Conservation (phyloP, 2,329 filamentous ascomycete genomes). For the Xylariaceae sp. region DNA sequence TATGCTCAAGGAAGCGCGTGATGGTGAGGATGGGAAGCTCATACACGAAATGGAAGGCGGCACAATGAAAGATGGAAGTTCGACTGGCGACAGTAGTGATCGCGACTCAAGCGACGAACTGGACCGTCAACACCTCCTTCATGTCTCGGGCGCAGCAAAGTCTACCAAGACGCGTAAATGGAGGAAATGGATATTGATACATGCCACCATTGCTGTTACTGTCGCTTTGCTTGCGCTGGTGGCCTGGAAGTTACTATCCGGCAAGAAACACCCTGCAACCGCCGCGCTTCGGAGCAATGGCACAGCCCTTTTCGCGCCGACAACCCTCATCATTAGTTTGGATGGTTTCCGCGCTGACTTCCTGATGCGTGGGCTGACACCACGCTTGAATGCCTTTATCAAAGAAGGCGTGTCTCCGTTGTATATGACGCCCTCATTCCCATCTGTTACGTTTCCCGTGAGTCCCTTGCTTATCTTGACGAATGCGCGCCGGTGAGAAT, state of each 20-base stretch:
- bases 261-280: constrained; percentile 33
- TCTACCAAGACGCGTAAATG: constrained; percentile 46
- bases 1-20: constrained; percentile 46
- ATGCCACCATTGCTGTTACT: constrained; percentile 46
- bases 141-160: constrained; percentile 41
- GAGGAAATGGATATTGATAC: constrained; percentile 49
- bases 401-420: constrained; percentile 79
- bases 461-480: constrained; percentile 21
- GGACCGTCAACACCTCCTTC: constrained; percentile 47
- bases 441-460: constrained; percentile 84
- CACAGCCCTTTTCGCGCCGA: constrained; percentile 81
- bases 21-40: constrained; percentile 66
- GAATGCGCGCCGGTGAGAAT: not conserved
- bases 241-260: constrained; percentile 54
- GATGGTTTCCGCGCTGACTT: constrained; percentile 97
- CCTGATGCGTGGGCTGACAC: constrained; percentile 74
- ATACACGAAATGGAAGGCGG: constrained; percentile 79
- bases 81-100: constrained; percentile 57
- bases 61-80: constrained; percentile 60
- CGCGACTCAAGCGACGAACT: constrained; percentile 55
- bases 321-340: constrained; percentile 86
- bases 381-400: constrained; percentile 71
- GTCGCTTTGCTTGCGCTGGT: constrained; percentile 52
- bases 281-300: constrained; percentile 63
- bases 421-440: constrained; percentile 93